A percentile compares a stretch with the other conserved stretches of the same genome.
Conservation (phyloP, 192 early-diverging fungal species). For the Lunasporangiospora selenospora region DNA sequence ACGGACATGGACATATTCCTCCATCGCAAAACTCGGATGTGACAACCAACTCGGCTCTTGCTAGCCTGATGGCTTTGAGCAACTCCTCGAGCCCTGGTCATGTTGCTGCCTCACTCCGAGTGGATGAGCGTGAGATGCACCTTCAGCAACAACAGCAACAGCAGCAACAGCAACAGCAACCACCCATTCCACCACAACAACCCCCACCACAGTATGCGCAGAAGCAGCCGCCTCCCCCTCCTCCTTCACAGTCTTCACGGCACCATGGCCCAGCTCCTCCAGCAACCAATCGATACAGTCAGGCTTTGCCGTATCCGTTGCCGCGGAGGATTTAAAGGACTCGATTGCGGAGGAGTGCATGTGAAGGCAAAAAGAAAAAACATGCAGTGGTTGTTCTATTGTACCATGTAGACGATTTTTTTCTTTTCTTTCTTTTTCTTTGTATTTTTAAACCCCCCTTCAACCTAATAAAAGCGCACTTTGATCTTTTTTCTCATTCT, state of each 20-base stretch:
- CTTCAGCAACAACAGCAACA: constrained; percentile 10
- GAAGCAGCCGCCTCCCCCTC: constrained; percentile 6
- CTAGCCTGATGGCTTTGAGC: constrained; percentile 32
- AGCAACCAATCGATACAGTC: constrained; percentile 11
- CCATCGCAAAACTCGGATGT: constrained; percentile 16
- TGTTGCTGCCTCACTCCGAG: not conserved
- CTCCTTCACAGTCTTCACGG: no score
- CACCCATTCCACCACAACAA: no score
- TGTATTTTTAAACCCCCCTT: not conserved
- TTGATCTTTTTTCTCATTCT: constrained; percentile 4
- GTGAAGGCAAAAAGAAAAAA: no score
- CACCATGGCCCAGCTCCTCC: constrained; percentile 13
- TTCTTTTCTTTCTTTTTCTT: not conserved
- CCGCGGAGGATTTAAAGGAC: constrained; percentile 24
- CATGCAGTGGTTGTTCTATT: no score
- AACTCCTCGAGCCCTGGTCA: constrained; percentile 11
- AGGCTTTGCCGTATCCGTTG: constrained; percentile 27
- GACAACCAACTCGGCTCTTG: constrained; percentile 31
- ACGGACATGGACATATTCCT: constrained; percentile 8
- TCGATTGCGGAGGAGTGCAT: no score
- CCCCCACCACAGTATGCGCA: not conserved
- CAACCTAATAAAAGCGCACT: not conserved
- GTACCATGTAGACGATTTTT: no score
- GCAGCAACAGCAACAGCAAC: constrained; percentile 8
- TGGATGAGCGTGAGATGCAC: constrained; percentile 37